phyloP scores from a whole-genome alignment of 2,329 filamentous ascomycete genomes.

The Cytospora piceicola region DNA sequence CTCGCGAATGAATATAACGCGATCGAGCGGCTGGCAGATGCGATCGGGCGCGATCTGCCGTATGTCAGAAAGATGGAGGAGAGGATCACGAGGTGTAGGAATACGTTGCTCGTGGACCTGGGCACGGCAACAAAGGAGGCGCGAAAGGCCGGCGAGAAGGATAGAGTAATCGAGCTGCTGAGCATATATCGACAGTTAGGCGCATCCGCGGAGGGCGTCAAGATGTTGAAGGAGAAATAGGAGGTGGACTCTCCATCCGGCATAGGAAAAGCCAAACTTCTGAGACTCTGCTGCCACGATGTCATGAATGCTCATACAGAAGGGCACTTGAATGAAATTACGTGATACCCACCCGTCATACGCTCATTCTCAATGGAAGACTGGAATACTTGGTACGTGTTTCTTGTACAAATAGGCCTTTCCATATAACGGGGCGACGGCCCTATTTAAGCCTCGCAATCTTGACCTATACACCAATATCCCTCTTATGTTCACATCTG shows the following conservation, averaged over 20 bases:
- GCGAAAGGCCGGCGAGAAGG: constrained; percentile 45
- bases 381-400: constrained; percentile 2
- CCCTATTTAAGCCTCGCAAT: background rate
- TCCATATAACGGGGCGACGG: background rate
- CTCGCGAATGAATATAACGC: constrained; percentile 52
- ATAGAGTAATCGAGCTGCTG: constrained; percentile 55
- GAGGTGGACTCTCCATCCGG: background rate
- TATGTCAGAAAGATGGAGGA: constrained; percentile 58
- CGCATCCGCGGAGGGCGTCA: constrained; percentile 57
- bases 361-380: background rate
- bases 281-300: background rate
- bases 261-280: background rate
- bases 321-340: background rate
- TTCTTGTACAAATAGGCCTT: constrained; percentile 7
- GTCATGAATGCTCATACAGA: background rate
- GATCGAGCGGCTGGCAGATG: constrained; percentile 47
- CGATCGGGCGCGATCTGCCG: constrained; percentile 51
- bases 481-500: background rate
- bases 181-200: constrained; percentile 57
- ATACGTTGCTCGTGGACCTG: constrained; percentile 60
- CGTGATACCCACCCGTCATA: constrained; percentile 22
- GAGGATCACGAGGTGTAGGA: constrained; percentile 56
- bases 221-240: constrained; percentile 48
- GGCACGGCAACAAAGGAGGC: constrained; percentile 52
- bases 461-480: background rate